Evolutionary conservation across 371 early-diverging fungal genomes (phyloP).

Genomic region (Syncephalastrum sp.): DNA sequence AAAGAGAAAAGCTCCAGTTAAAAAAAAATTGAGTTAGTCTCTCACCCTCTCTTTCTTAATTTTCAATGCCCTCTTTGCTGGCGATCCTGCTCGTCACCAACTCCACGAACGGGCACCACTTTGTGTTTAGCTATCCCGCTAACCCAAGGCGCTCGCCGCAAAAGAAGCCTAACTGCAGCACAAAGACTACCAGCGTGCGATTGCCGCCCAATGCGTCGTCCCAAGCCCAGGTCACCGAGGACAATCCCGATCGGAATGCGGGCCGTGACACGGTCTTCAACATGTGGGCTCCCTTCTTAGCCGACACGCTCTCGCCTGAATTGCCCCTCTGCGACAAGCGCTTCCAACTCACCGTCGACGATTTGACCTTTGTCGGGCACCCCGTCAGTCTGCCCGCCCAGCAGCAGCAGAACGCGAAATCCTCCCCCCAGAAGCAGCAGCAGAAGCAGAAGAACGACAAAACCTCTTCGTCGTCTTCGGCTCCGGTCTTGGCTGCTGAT

Average conservation of each 20-base stretch:
- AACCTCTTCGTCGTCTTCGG: not conserved
- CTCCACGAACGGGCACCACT: slow-evolving; percentile 72
- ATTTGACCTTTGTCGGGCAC: slow-evolving; percentile 75
- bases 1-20: not conserved
- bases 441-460: slow-evolving; percentile 16
- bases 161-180: not conserved
- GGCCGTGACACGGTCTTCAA: slow-evolving; percentile 57
- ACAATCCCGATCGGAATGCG: slow-evolving; percentile 30
- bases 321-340: slow-evolving; percentile 67
- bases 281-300: slow-evolving; percentile 67
- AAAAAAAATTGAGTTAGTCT: not conserved
- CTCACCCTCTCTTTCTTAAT: too few relatives aligned
- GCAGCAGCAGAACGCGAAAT: slow-evolving; percentile 16
- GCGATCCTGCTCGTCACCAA: slow-evolving; percentile 68
- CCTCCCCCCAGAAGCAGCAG: slow-evolving; percentile 11
- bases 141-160: slow-evolving; percentile 34
- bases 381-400: slow-evolving; percentile 50
- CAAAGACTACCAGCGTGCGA: not conserved
- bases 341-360: slow-evolving; percentile 81
- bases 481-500: slow-evolving; percentile 2
- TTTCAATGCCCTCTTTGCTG: slow-evolving; percentile 38
- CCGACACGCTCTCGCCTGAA: slow-evolving; percentile 77
- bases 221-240: not conserved
- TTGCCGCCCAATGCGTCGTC: slow-evolving; percentile 16
- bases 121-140: slow-evolving; percentile 64